Percentiles rank a stretch among this genome's conserved stretches.
Evolutionary conservation across 2,329 filamentous ascomycete genomes (phyloP).

Genomic region (Clarireedia monteithiana): DNA sequence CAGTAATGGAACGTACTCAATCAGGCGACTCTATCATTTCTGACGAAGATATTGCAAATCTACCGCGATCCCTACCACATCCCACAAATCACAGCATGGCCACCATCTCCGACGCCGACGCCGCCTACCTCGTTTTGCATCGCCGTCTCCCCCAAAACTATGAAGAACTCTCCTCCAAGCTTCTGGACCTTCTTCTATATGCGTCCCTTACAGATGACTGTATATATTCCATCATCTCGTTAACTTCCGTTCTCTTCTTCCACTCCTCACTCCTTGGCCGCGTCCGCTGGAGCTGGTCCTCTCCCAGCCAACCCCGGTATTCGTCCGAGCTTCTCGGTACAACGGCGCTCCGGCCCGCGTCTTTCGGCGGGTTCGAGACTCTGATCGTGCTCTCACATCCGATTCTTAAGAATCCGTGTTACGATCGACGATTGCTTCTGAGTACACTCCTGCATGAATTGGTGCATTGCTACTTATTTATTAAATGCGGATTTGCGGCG

Average conservation of each 20-base stretch:
- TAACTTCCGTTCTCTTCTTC: constrained; percentile 58
- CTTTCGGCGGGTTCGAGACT: constrained; percentile 48
- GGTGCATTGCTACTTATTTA: constrained; percentile 59
- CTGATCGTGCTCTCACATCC: constrained; percentile 53
- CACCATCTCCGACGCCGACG: constrained; percentile 14
- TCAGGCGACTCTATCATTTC: constrained; percentile 28
- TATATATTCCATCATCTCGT: constrained; percentile 45
- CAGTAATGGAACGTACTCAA: constrained; percentile 24
- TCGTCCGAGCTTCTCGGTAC: constrained; percentile 52
- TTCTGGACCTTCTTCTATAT: background rate
- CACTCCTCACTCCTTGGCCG: constrained; percentile 45
- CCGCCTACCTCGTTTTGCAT: constrained; percentile 20
- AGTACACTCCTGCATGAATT: constrained; percentile 60
- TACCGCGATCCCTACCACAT: background rate
- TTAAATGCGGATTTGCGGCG: constrained; percentile 51
- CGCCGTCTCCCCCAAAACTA: constrained; percentile 10
- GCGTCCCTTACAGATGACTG: background rate
- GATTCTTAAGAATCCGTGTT: constrained; percentile 42
- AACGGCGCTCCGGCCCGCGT: constrained; percentile 44
- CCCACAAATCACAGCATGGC: background rate
- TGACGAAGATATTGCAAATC: constrained; percentile 15
- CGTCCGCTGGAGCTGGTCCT: constrained; percentile 55
- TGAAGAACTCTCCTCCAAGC: constrained; percentile 12
- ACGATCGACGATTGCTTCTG: constrained; percentile 53
- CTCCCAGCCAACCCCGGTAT: constrained; percentile 38